phyloP scores from a whole-genome alignment of 352 stramenopile species.

The Pythium rishiriense region DNA sequence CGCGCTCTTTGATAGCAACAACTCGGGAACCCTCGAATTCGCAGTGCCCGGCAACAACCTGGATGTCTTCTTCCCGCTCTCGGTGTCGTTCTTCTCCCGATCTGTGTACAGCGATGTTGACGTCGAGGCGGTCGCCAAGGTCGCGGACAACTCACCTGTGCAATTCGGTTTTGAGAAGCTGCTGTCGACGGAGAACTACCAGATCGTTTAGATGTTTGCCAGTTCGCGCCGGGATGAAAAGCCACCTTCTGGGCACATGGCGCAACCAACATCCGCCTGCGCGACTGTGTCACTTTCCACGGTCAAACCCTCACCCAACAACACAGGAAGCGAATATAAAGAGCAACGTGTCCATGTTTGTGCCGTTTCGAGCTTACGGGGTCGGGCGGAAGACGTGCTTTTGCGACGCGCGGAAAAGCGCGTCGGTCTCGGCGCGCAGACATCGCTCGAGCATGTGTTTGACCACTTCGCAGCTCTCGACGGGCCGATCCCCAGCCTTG shows the following conservation, averaged over 20 bases:
- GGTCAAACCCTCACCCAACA: background rate
- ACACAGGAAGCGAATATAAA: slow-evolving; percentile 19
- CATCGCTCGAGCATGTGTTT: slow-evolving; percentile 78
- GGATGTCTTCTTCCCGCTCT: slow-evolving; percentile 86
- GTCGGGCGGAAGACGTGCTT: slow-evolving; percentile 57
- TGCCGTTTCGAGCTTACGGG: background rate
- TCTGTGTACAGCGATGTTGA: slow-evolving; percentile 86
- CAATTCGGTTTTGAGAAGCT: slow-evolving; percentile 87
- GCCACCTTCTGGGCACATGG: background rate
- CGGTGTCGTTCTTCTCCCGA: slow-evolving; percentile 89
- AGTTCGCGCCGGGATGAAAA: slow-evolving; percentile 3
- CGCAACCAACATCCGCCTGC: background rate
- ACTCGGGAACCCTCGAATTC: slow-evolving; percentile 80
- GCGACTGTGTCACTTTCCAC: background rate
- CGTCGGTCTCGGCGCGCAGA: slow-evolving; percentile 61
- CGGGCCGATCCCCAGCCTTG: slow-evolving; percentile 36
- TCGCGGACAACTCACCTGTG: slow-evolving; percentile 71
- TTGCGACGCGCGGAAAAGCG: slow-evolving; percentile 63
- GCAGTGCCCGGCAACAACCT: slow-evolving; percentile 75
- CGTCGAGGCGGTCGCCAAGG: slow-evolving; percentile 72
- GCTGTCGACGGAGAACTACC: slow-evolving; percentile 85
- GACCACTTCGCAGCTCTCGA: slow-evolving; percentile 44
- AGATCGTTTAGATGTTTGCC: slow-evolving; percentile 78
- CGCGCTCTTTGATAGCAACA: slow-evolving; percentile 52
- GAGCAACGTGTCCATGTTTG: slow-evolving; percentile 8